Base-by-base conservation (phyloP, 2,329 filamentous ascomycete species). In the Graphiopsis chlorocephala region DNA sequence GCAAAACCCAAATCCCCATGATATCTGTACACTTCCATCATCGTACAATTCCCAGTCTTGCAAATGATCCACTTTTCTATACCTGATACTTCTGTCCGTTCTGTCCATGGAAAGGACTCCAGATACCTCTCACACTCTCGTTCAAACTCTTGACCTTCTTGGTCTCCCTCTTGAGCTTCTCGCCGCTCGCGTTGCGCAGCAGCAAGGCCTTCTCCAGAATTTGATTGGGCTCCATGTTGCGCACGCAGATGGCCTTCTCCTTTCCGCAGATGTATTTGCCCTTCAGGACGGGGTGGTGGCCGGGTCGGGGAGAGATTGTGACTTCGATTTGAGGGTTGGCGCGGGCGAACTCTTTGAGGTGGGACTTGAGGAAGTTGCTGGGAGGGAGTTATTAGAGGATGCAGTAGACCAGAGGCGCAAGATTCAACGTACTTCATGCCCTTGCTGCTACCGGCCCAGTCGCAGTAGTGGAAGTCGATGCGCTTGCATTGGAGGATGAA, bases 401-500 rank as follows among this genome's bases (percentile, higher is more conserved):
- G 2, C 26, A 2, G 26, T 35, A 31, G 11, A 56, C 25, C 12
- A 25, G 15, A 42, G 23, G 7, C 33, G 10, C 4, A 1, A 20
- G 55, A 26, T 23, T 20, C 20, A 17, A 11, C 65, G 68, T 84
- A 95, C 91, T 96, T 95, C 93, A 98, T 97, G 76, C 95, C 95
- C 74, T 83, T 88, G 42, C 94, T 98, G 78, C 92, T 96, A 68
- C 93, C 95, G 65, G 91, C 92, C 87, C 90, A 93, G 84, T 98
- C 93, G 83, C 95, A 98, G 83, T 97, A 99, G 82, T 96, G 91
- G 76, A 99, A 92, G 78, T 97, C 92, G 78, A 99, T 84, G 76
- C 90, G 91, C 84, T 92, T 96, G 88, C 95, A 99, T 83, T 97
- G 94, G 65, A 97, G 87, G 79, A 99, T 92, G 83, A 98, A 98